These are phyloP conservation scores for Chlorophyllum brunneum DNA, from an alignment of 768 basidiomycete species.

Conservation along the genomic window DNA sequence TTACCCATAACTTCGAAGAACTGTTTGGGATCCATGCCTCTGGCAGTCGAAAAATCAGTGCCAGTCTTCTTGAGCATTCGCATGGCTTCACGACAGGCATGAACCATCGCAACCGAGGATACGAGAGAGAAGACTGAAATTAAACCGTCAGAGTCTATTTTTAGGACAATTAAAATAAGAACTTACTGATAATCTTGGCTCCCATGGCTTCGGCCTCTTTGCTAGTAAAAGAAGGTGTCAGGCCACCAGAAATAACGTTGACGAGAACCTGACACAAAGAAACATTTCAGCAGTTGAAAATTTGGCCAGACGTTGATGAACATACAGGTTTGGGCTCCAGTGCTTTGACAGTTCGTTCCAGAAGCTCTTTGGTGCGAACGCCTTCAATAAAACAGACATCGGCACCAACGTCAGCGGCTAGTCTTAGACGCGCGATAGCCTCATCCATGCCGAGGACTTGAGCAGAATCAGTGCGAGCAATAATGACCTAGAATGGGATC, in stretches of 20 bases:
- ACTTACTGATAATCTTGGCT: constrained; percentile 69
- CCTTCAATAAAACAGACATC: constrained; percentile 84
- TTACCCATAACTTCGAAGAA: constrained; percentile 78
- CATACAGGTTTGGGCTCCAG: constrained; percentile 67
- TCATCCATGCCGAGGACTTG: constrained; percentile 81
- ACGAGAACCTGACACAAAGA: constrained; percentile 50
- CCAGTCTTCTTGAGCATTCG: constrained; percentile 72
- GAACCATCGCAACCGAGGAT: constrained; percentile 72
- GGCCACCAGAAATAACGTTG: constrained; percentile 75
- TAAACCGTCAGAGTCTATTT: neutral
- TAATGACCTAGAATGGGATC: constrained; percentile 45
- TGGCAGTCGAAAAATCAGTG: constrained; percentile 56
- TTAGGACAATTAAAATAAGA: constrained; percentile 27
- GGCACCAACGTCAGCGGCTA: constrained; percentile 70
- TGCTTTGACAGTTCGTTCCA: constrained; percentile 60
- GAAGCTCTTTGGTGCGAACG: constrained; percentile 62
- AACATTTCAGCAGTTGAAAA: neutral
- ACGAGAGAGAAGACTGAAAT: constrained; percentile 67
- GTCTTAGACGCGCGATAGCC: constrained; percentile 58
- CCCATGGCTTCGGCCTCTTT: constrained; percentile 66
- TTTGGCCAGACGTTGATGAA: neutral
- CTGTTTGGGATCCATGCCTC: constrained; percentile 72
- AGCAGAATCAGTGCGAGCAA: constrained; percentile 75
- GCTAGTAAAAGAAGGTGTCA: constrained; percentile 71
- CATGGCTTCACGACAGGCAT: constrained; percentile 78